These are phyloP conservation scores for Fusarium ramigenum DNA, from an alignment of 2,329 filamentous ascomycete species.

Conservation along the genomic window DNA sequence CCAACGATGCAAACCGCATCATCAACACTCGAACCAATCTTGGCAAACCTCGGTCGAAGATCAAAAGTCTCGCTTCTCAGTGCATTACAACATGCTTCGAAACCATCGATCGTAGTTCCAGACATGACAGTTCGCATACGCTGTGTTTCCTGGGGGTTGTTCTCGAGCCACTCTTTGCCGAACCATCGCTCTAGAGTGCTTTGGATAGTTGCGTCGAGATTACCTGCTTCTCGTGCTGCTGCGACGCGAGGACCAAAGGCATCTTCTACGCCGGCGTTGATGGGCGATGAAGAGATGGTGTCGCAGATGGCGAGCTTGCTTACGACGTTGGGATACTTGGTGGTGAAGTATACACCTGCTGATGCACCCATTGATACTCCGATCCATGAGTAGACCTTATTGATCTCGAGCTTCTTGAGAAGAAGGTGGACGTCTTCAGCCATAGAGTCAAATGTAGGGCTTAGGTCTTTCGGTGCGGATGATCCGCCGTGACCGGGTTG, in stretches of 20 bases:
- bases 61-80: slow-evolving; percentile 51
- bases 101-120: slow-evolving; percentile 51
- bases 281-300: slow-evolving; percentile 52
- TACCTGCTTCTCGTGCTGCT: slow-evolving; percentile 47
- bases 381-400: slow-evolving; percentile 52
- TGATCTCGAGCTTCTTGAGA: slow-evolving; percentile 45
- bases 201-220: slow-evolving; percentile 45
- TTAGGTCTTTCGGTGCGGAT: slow-evolving; percentile 45
- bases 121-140: slow-evolving; percentile 50
- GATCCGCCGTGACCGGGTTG: slow-evolving; percentile 56
- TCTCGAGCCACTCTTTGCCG: slow-evolving; percentile 48
- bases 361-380: slow-evolving; percentile 58
- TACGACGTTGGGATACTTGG: slow-evolving; percentile 51
- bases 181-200: slow-evolving; percentile 55
- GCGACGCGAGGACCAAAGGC: slow-evolving; percentile 49
- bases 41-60: slow-evolving; percentile 47
- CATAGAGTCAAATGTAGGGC: slow-evolving; percentile 52
- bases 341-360: slow-evolving; percentile 51
- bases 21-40: slow-evolving; percentile 48
- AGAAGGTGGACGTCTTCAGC: slow-evolving; percentile 51
- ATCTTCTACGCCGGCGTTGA: slow-evolving; percentile 49
- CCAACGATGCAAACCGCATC: slow-evolving; percentile 52
- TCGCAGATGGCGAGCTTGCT: slow-evolving; percentile 52
- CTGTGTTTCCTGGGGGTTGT: slow-evolving; percentile 48
- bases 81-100: slow-evolving; percentile 54